Conservation (phyloP, 1,284 basidiomycete genomes). For the Ceratobasidium sp. region DNA sequence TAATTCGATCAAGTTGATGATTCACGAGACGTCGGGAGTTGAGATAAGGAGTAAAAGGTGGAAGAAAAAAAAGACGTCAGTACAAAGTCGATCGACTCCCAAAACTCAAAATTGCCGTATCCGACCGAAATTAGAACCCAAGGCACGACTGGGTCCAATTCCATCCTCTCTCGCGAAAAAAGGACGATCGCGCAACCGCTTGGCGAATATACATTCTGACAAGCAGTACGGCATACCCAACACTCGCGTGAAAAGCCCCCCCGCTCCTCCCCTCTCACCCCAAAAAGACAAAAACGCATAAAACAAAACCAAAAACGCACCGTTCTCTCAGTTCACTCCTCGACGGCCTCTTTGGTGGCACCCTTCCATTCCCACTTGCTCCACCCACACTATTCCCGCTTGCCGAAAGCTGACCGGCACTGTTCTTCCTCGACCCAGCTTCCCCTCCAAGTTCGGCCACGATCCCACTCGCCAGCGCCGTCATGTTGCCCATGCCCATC, state of each 20-base stretch:
- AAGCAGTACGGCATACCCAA: too few relatives aligned
- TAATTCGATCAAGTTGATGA: too few relatives aligned
- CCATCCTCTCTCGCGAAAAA: neutral
- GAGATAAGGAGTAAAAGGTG: too few relatives aligned
- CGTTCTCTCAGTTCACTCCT: constrained; percentile 20
- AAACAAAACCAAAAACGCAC: constrained; percentile 9
- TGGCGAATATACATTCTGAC: neutral
- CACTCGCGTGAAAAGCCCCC: too few relatives aligned
- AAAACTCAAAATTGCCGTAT: neutral
- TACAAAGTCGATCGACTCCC: neutral
- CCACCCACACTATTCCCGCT: too few relatives aligned
- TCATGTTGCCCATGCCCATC: constrained; percentile 18
- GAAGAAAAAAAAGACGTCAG: constrained; percentile 7
- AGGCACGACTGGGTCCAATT: constrained; percentile 16
- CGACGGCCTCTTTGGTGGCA: constrained; percentile 26
- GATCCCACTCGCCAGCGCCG: constrained; percentile 22
- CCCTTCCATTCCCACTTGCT: neutral
- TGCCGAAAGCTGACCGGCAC: neutral
- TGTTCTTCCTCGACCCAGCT: neutral
- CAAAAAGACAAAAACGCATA: neutral
- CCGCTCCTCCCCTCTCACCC: neutral
- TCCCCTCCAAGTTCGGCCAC: constrained; percentile 4
- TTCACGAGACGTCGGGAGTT: too few relatives aligned
- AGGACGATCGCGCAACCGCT: neutral
- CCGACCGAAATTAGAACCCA: neutral